phyloP scores from a whole-genome alignment of 139 green algal species.

The Chlamydomonas applanata region DNA sequence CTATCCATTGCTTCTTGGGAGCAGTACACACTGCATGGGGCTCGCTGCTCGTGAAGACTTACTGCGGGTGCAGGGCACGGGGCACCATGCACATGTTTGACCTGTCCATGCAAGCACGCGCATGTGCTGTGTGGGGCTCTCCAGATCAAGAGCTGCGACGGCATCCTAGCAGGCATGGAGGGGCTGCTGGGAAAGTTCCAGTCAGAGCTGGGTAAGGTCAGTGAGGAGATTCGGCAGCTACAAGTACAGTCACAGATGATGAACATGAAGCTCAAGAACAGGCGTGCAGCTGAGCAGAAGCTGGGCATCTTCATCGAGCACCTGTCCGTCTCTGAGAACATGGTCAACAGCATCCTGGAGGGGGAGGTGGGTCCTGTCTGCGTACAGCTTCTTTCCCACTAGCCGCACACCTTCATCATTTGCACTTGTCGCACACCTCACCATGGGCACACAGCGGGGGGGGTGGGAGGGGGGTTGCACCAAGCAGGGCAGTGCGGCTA shows the following conservation, averaged over 20 bases:
- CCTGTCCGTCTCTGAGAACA: constrained; percentile 72
- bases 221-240: constrained; percentile 78
- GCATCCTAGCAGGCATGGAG: constrained; percentile 89
- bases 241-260: constrained; percentile 84
- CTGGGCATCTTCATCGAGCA: constrained; percentile 85
- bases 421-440: too few species aligned
- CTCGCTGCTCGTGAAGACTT: too few species aligned
- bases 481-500: too few species aligned
- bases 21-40: too few species aligned
- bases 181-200: constrained; percentile 85
- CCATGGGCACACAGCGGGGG: too few species aligned
- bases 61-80: too few species aligned
- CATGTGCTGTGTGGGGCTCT: not conserved
- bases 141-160: constrained; percentile 88
- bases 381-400: too few species aligned
- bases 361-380: constrained; percentile 59
- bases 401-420: too few species aligned
- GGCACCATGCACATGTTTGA: not conserved
- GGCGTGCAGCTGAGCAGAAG: constrained; percentile 62
- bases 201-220: constrained; percentile 66
- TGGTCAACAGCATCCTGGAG: constrained; percentile 85
- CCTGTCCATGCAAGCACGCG: not conserved
- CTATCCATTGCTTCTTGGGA: too few species aligned
- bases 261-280: constrained; percentile 85
- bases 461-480: too few species aligned